Evolutionary conservation across 768 basidiomycete genomes (phyloP).

Genomic region (Mycena galericulata): DNA sequence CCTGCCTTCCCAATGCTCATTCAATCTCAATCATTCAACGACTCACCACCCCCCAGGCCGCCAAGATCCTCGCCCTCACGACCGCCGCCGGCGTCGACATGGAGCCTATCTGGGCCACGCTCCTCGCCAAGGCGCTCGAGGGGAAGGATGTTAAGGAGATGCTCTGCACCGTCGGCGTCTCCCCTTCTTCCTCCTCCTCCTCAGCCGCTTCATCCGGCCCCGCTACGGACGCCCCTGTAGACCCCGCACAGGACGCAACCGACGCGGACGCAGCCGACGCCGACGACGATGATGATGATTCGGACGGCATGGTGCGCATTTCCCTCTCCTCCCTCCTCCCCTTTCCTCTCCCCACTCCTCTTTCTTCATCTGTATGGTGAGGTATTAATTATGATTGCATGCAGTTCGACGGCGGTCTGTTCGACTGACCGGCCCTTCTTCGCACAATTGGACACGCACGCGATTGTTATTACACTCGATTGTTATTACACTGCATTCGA

Average conservation of each 20-base stretch:
- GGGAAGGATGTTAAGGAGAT: conserved; percentile 87
- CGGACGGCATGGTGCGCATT: conserved; percentile 16
- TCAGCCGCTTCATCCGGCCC: neutral
- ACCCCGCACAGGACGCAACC: conserved; percentile 7
- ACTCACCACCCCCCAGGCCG: conserved; percentile 57
- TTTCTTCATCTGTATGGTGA: neutral
- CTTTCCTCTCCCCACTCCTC: no score
- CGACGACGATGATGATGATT: conserved; percentile 17
- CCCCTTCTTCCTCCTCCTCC: neutral
- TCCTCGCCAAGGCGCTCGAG: conserved; percentile 87
- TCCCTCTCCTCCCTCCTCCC: no score
- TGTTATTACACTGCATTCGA: no score
- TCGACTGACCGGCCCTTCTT: no score
- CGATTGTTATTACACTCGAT: no score
- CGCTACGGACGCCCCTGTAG: neutral
- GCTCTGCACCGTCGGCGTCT: conserved; percentile 78
- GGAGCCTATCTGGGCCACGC: conserved; percentile 87
- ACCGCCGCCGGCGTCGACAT: conserved; percentile 75
- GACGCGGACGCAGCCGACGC: neutral
- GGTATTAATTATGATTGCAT: no score
- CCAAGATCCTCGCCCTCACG: conserved; percentile 79
- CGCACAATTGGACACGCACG: no score
- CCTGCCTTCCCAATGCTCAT: no score
- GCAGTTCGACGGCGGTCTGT: conserved; percentile 25
- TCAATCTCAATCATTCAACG: no score